These are phyloP conservation scores for Crithidia acanthocephali DNA, from an alignment of 208 protist genomes.

Conservation along the genomic window DNA sequence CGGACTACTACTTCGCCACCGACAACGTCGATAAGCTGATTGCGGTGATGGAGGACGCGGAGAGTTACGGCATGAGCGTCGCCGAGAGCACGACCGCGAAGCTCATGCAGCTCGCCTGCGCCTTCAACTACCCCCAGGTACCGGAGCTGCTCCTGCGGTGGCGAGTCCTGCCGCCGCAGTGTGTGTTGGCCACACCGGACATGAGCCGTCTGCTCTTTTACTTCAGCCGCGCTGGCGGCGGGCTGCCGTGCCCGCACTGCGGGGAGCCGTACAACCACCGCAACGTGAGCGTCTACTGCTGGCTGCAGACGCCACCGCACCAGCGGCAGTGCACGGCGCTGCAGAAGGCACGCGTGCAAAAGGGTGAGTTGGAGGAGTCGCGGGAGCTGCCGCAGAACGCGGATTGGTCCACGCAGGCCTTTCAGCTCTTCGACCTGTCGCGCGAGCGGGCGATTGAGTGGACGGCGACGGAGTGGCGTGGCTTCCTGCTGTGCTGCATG, in stretches of 20 bases:
- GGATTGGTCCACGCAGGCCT: conserved; percentile 78
- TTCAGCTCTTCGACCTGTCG: conserved; percentile 70
- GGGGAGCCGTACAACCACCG: conserved; percentile 90
- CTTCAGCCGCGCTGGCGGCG: conserved; percentile 80
- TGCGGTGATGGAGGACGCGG: conserved; percentile 87
- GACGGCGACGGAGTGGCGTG: conserved; percentile 86
- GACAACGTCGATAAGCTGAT: conserved; percentile 93
- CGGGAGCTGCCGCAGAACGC: conserved; percentile 69
- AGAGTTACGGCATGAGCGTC: conserved; percentile 69
- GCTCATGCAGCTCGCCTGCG: conserved; percentile 91
- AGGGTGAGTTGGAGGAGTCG: conserved; percentile 84
- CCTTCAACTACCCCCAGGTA: conserved; percentile 80
- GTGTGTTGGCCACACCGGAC: conserved; percentile 88
- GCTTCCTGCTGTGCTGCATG: conserved; percentile 87
- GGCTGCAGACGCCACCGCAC: conserved; percentile 78
- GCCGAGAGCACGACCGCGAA: conserved; percentile 91
- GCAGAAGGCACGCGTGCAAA: conserved; percentile 54
- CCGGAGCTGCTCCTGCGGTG: conserved; percentile 86
- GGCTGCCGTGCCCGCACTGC: conserved; percentile 77
- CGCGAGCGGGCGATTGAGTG: conserved; percentile 78
- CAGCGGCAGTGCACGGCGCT: conserved; percentile 86
- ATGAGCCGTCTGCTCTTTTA: conserved; percentile 92
- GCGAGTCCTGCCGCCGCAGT: conserved; percentile 82
- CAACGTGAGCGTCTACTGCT: conserved; percentile 81
- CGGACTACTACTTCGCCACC: conserved; percentile 92